Evolutionary conservation across 306 rosid genomes (phyloP), one percentile per base, ranked within the genome.

Genomic region (Malus orientalis): DNA sequence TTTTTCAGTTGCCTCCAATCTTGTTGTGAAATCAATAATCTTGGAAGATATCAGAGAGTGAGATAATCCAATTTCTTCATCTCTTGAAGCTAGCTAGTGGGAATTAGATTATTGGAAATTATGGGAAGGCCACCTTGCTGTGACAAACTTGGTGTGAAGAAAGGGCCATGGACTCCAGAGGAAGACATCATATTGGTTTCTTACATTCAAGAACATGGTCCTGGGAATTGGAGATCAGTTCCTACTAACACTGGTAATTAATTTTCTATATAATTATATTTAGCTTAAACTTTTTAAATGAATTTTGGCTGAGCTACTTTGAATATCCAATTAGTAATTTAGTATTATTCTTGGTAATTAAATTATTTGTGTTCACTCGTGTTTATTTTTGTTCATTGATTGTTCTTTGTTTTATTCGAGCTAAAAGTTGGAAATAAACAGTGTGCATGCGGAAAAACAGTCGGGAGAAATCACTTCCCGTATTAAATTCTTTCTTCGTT

Each of bases 141-240:
- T 83, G 96, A 92, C 53, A 92, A 92, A 83, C 65, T 79, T 69
- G 95, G 90, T 3, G 75, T 90, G n/a, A 94, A 94, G 85, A 94
- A 94, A 78, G 98, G 98, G 9, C 96, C 98, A n/a, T 94, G 98
- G 98, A 94, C 95, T 61, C 98, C 98, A 0, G 98, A 94, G 29
- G 98, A 94, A 68, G 98, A 94, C 76, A 94, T 94, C 86, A 75
- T 89, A 49, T 81, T 94, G 85, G 98, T 94, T 51, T 92, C 97
- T 83, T 94, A 94, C 80, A 89, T 94, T 84, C 98, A 91, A 80
- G 87, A 94, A 84, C 89, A 89, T 44, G 98, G 98, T 8, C 87
- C 98, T 15, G 97, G 95, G 0, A 94, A 94, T 83, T 94, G 98
- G 98, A 94, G 97, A 90, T 84, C 95, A 1, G 90, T 94, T 86